Conservation (phyloP, 179 eudicot species). For the Beta macrorhiza region DNA sequence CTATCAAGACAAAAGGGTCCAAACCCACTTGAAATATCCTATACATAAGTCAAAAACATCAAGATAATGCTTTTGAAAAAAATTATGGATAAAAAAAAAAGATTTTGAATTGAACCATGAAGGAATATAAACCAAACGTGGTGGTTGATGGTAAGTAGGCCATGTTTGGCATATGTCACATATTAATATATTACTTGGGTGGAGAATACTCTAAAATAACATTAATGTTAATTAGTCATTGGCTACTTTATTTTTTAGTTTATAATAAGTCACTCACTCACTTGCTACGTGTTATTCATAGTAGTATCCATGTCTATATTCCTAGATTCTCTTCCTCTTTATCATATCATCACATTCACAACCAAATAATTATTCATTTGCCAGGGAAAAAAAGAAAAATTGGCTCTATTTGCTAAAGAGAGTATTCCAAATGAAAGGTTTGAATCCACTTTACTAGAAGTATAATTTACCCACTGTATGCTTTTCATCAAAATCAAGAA, state of each 20-base stretch:
- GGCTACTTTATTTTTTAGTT: not conserved
- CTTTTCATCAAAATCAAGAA: too few species aligned
- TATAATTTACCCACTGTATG: too few species aligned
- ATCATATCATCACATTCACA: not conserved
- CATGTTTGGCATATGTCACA: conserved; percentile 17
- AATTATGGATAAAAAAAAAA: not conserved
- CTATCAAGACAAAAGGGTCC: not conserved
- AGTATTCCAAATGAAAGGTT: too few species aligned
- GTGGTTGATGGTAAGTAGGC: not conserved
- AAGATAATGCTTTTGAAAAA: not conserved
- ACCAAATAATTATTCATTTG: not conserved
- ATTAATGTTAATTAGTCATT: not conserved
- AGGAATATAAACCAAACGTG: conserved; percentile 1
- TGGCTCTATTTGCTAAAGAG: too few species aligned
- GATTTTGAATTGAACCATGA: not conserved
- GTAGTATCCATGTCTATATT: conserved; percentile 11
- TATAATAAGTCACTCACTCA: not conserved
- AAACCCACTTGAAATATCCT: not conserved
- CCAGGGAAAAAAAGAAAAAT: too few species aligned
- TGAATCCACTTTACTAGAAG: too few species aligned
- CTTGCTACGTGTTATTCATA: conserved; percentile 10
- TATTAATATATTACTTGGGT: not conserved
- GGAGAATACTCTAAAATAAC: not conserved
- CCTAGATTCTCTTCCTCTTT: not conserved
- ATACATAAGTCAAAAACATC: conserved; percentile 10